Conservation (phyloP, 495 filamentous ascomycete species). For the Parathielavia appendiculata region DNA sequence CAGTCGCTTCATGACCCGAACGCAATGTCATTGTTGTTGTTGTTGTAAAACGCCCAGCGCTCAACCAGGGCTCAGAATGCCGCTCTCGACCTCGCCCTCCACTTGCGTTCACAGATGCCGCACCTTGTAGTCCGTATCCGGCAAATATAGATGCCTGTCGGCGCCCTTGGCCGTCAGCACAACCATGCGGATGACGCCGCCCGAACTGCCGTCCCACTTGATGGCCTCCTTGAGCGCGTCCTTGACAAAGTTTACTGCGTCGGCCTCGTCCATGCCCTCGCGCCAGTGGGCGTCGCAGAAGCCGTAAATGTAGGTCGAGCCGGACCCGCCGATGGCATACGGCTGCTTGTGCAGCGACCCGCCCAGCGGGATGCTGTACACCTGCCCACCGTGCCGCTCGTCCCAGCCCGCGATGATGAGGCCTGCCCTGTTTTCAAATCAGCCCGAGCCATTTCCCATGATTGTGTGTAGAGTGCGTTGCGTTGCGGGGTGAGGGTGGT, state of each 20-base stretch:
- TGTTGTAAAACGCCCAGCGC: slow-evolving; percentile 12
- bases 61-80: not conserved
- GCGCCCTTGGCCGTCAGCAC: slow-evolving; percentile 87
- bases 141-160: slow-evolving; percentile 81
- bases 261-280: slow-evolving; percentile 88
- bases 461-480: too few relatives aligned
- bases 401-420: slow-evolving; percentile 98
- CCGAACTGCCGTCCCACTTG: slow-evolving; percentile 98
- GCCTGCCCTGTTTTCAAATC: slow-evolving; percentile 59
- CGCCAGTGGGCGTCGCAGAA: slow-evolving; percentile 97
- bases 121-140: slow-evolving; percentile 72
- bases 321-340: slow-evolving; percentile 93
- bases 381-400: slow-evolving; percentile 85
- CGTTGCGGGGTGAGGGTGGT: too few relatives aligned
- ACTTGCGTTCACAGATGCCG: slow-evolving; percentile 31
- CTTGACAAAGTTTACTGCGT: slow-evolving; percentile 92
- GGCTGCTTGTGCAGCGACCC: slow-evolving; percentile 96
- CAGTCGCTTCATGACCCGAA: not conserved
- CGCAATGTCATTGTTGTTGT: slow-evolving; percentile 12
- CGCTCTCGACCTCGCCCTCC: not conserved
- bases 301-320: slow-evolving; percentile 98
- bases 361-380: slow-evolving; percentile 94
- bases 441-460: slow-evolving; percentile 13
- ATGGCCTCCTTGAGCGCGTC: slow-evolving; percentile 85
- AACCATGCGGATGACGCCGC: slow-evolving; percentile 95